A percentile compares a stretch with the other conserved stretches of the same genome.
These are phyloP conservation scores for Tuber umbilicatum DNA, from an alignment of 495 filamentous ascomycete genomes.

Conservation along the genomic window DNA sequence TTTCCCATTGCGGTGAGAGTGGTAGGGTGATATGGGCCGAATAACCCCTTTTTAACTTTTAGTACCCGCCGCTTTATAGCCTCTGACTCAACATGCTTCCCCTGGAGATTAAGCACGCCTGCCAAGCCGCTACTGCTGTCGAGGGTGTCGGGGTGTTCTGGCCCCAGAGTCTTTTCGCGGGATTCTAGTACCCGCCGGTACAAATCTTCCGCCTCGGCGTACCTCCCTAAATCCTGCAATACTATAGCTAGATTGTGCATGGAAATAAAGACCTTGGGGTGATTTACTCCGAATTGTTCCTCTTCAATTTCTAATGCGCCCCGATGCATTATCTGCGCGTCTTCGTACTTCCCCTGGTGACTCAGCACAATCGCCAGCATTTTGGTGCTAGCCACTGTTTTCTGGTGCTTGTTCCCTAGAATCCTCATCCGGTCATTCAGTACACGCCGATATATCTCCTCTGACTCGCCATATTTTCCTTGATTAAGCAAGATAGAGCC, in stretches of 20 bases:
- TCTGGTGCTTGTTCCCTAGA: conserved; percentile 12
- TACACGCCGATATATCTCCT: conserved; percentile 1
- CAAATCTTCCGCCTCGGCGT: conserved; percentile 13
- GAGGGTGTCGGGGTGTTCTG: not conserved
- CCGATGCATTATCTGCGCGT: not conserved
- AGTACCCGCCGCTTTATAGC: not conserved
- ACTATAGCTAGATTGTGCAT: not conserved
- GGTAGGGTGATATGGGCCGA: not conserved
- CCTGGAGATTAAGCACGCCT: not conserved
- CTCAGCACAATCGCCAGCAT: conserved; percentile 39
- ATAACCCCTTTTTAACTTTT: not conserved
- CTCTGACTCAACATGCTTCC: not conserved
- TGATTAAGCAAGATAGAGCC: conserved; percentile 12
- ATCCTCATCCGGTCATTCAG: conserved; percentile 6
- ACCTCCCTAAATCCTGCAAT: not conserved
- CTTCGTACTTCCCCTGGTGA: not conserved
- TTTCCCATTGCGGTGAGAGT: not conserved
- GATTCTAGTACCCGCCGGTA: conserved; percentile 4
- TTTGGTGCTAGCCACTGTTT: conserved; percentile 17
- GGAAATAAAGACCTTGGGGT: not conserved
- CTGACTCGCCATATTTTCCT: conserved; percentile 4
- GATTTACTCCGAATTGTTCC: not conserved
- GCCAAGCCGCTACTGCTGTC: not conserved
- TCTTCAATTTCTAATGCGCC: not conserved
- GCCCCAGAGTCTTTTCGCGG: not conserved